Evolutionary conservation across 805 yeast genomes (phyloP).

Genomic region (Lipomyces japonicus): DNA sequence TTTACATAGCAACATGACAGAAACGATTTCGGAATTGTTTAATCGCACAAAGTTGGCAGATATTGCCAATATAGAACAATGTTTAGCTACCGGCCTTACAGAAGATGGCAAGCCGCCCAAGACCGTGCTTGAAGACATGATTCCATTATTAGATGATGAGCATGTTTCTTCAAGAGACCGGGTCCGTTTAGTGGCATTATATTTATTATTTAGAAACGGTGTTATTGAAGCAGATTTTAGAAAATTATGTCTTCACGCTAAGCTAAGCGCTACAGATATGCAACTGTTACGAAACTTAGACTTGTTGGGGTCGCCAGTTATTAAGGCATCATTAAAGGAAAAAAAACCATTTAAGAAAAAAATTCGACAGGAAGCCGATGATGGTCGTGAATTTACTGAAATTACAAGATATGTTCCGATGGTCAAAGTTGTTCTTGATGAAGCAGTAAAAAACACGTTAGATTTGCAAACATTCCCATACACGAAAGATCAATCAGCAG

Average conservation of each 20-base stretch:
- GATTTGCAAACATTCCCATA: constrained; percentile 66
- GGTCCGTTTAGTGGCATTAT: constrained; percentile 66
- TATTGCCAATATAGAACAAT: constrained; percentile 82
- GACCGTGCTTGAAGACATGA: constrained; percentile 57
- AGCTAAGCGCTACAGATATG: constrained; percentile 44
- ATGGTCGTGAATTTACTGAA: constrained; percentile 35
- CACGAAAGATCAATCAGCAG: constrained; percentile 65
- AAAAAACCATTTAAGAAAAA: constrained; percentile 45
- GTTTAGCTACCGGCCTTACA: constrained; percentile 66
- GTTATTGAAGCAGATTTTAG: constrained; percentile 66
- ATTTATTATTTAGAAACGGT: constrained; percentile 80
- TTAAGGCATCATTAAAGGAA: constrained; percentile 42
- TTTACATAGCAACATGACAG: constrained; percentile 20
- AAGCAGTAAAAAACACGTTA: constrained; percentile 47
- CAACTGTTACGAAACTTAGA: constrained; percentile 56
- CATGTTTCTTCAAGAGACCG: constrained; percentile 58
- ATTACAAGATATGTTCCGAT: constrained; percentile 68
- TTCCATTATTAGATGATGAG: constrained; percentile 47
- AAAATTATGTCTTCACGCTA: constrained; percentile 59
- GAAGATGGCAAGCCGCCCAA: constrained; percentile 60
- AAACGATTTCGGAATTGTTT: constrained; percentile 14
- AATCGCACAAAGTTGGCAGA: constrained; percentile 46
- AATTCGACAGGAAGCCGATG: constrained; percentile 22
- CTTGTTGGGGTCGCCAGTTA: constrained; percentile 54
- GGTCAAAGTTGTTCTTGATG: constrained; percentile 53